phyloP scores from a whole-genome alignment of 2,329 filamentous ascomycete genomes.

The Monilinia vaccinii-corymbosi region DNA sequence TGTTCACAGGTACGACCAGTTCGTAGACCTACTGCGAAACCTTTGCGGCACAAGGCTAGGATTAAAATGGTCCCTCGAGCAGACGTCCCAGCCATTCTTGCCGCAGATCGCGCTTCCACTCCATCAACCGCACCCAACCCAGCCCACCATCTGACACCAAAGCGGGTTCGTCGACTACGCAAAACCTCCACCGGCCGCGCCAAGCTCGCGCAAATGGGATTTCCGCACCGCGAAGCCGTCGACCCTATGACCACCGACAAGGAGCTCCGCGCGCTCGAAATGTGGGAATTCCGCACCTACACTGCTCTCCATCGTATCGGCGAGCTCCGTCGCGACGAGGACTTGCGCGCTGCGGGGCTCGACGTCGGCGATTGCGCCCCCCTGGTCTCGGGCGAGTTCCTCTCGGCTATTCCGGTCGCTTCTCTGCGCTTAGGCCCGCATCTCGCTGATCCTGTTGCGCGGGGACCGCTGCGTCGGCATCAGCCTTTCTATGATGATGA shows the following conservation, averaged over 20 bases:
- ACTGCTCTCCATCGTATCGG: constrained; percentile 21
- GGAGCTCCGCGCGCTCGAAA: constrained; percentile 7
- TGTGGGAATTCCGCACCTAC: constrained; percentile 22
- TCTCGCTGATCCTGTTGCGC: neutral
- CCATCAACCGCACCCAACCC: neutral
- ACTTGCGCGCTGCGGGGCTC: constrained; percentile 21
- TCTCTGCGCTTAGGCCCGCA: constrained; percentile 24
- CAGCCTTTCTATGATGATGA: neutral
- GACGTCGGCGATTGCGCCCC: constrained; percentile 14
- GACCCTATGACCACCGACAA: neutral
- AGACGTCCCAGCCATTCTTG: constrained; percentile 13
- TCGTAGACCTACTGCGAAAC: constrained; percentile 8
- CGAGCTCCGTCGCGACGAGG: constrained; percentile 24
- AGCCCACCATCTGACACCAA: neutral
- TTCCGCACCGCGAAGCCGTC: neutral
- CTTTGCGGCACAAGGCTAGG: constrained; percentile 13
- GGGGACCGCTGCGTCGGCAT: neutral
- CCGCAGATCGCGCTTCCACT: neutral
- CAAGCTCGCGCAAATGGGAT: neutral
- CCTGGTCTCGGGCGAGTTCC: constrained; percentile 17
- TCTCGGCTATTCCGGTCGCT: constrained; percentile 23
- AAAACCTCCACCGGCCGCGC: neutral
- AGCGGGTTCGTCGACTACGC: neutral
- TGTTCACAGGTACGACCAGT: neutral
- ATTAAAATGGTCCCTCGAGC: constrained; percentile 15